Conservation (phyloP, 768 basidiomycete genomes). For the Suillus occidentalis region DNA sequence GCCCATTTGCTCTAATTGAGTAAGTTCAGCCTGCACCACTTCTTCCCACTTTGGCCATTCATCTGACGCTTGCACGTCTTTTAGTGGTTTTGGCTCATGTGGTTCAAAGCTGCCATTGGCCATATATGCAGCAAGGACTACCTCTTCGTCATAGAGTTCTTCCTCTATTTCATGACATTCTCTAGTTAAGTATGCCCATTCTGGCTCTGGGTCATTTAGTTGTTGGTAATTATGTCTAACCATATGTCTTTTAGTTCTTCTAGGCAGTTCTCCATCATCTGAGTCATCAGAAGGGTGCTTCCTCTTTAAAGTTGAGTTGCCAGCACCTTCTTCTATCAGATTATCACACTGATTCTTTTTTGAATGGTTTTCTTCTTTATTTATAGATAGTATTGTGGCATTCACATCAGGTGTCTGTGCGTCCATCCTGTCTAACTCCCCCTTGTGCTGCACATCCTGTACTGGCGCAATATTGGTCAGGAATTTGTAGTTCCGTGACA, state of each 20-base stretch:
- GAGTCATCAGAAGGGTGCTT: not conserved
- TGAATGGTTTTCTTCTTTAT: not conserved
- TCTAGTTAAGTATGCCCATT: not conserved
- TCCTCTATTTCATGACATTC: not conserved
- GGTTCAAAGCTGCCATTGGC: not conserved
- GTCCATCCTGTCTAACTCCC: not conserved
- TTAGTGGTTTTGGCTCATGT: not conserved
- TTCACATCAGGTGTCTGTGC: not conserved
- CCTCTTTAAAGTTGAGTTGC: not conserved
- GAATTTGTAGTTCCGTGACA: conserved; percentile 3
- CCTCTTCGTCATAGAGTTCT: not conserved
- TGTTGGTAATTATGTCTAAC: not conserved
- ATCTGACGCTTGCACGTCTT: not conserved
- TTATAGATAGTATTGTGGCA: no score
- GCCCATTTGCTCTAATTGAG: not conserved
- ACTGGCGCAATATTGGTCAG: not conserved
- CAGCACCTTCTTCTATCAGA: no score
- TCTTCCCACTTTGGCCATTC: conserved; percentile 8
- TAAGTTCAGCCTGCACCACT: conserved; percentile 1
- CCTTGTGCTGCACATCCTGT: not conserved
- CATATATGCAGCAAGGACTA: no score
- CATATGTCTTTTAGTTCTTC: not conserved
- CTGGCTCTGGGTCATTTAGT: not conserved
- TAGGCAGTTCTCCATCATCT: not conserved
- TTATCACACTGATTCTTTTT: no score